Conservation (phyloP, 1,139 yeast species). For the Eremothecium sinecaudum region DNA sequence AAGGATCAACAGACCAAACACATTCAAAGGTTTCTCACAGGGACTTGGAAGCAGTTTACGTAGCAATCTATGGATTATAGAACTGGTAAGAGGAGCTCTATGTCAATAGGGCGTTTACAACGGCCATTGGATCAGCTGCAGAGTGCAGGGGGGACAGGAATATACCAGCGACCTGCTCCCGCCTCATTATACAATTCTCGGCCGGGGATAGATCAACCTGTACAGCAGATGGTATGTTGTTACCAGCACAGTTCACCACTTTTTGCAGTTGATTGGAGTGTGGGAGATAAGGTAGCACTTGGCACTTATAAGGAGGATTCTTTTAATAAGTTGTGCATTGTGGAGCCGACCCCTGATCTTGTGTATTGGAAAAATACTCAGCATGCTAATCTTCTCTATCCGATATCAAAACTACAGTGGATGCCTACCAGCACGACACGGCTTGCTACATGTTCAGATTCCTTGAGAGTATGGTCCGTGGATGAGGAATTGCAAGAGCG, state of each 20-base stretch:
- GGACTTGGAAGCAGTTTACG: no score
- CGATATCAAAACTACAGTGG: conserved; percentile 59
- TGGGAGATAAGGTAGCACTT: conserved; percentile 25
- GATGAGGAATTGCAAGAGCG: conserved; percentile 25
- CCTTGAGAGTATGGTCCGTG: conserved; percentile 30
- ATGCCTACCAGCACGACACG: conserved; percentile 37
- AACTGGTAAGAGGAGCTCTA: conserved; percentile 25
- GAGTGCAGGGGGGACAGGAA: conserved; percentile 5
- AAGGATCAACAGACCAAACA: no score
- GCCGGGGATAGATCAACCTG: conserved; percentile 3
- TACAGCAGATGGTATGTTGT: not conserved
- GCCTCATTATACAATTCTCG: conserved; percentile 6
- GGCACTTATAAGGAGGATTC: conserved; percentile 31
- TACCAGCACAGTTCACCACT: conserved; percentile 14
- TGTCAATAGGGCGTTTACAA: conserved; percentile 26
- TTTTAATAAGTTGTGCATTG: conserved; percentile 25
- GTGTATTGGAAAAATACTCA: conserved; percentile 42
- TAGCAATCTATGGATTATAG: conserved; percentile 24
- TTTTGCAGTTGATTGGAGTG: conserved; percentile 29
- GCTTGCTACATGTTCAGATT: conserved; percentile 32
- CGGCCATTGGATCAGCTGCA: conserved; percentile 14
- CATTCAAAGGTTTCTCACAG: no score
- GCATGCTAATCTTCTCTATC: conserved; percentile 48
- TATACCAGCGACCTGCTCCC: conserved; percentile 12
- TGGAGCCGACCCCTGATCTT: conserved; percentile 32